Percentiles rank a stretch among this genome's conserved stretches.
Conservation (phyloP, 2,329 filamentous ascomycete genomes). For the Talaromyces sp. region DNA sequence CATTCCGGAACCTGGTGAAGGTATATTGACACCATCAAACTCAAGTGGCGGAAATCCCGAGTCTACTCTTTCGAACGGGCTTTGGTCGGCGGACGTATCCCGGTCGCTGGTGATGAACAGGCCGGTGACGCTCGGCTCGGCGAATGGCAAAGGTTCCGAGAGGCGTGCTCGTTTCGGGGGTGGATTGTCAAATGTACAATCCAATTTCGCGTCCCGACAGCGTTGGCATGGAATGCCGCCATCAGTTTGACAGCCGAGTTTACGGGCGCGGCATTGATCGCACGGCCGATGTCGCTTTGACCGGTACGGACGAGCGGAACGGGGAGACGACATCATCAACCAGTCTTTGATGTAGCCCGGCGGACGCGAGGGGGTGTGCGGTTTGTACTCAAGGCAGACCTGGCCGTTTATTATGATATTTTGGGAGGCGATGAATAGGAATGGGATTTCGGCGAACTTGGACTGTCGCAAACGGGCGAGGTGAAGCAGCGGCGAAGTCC, state of each 20-base stretch:
- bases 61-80: constrained; percentile 7
- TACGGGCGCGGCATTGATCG: constrained; percentile 36
- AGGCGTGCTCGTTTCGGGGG: constrained; percentile 26
- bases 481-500: no score
- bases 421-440: no score
- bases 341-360: neutral
- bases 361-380: neutral
- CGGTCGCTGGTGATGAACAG: constrained; percentile 6
- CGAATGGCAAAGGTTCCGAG: constrained; percentile 11
- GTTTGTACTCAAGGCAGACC: neutral
- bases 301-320: constrained; percentile 32
- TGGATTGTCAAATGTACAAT: constrained; percentile 29
- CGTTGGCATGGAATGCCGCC: constrained; percentile 28
- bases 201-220: constrained; percentile 26
- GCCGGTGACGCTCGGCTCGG: constrained; percentile 9
- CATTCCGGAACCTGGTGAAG: constrained; percentile 24
- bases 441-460: no score
- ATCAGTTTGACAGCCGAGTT: constrained; percentile 33
- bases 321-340: constrained; percentile 17
- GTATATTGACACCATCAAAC: constrained; percentile 13
- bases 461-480: no score
- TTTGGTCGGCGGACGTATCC: constrained; percentile 8
- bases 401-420: no score
- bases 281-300: constrained; percentile 39
- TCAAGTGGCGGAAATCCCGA: constrained; percentile 15